phyloP scores from a whole-genome alignment of 2,329 filamentous ascomycete species.

The Colletotrichum siamense region DNA sequence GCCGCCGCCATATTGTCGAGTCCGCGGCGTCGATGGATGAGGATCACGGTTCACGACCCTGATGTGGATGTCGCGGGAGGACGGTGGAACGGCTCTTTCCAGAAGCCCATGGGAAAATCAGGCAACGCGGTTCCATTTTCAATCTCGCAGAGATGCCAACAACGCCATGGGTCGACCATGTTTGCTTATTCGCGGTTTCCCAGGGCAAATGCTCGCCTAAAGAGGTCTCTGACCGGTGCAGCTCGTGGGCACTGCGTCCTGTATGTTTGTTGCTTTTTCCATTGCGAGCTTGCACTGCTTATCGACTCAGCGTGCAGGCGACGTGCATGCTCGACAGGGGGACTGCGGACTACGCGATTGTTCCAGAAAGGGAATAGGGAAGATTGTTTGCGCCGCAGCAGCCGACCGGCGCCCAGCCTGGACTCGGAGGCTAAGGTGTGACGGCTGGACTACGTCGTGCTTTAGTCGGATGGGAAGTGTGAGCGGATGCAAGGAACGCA shows the following conservation, averaged over 20 bases:
- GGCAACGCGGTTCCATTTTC: not conserved
- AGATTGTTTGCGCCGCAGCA: not conserved
- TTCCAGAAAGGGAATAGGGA: not conserved
- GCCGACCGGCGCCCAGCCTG: not conserved
- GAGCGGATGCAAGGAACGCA: not conserved
- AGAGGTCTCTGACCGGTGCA: not conserved
- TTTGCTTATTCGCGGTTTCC: not conserved
- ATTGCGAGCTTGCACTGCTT: not conserved
- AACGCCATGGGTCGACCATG: not conserved
- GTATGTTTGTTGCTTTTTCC: conserved; percentile 10
- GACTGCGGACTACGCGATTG: not conserved
- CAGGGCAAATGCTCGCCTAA: not conserved
- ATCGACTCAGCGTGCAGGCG: not conserved
- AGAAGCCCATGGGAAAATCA: not conserved
- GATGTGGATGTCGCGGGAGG: not conserved
- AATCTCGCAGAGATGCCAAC: not conserved
- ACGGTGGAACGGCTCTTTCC: not conserved
- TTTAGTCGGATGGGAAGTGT: not conserved
- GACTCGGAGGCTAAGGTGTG: not conserved
- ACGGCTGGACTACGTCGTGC: not conserved
- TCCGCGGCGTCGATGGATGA: not conserved
- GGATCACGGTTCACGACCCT: not conserved
- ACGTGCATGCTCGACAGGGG: not conserved
- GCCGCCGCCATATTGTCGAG: conserved; percentile 1
- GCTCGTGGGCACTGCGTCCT: not conserved